Evolutionary conservation across 176 grass and related monocot species (phyloP).

Genomic region (Thalia dealbata): DNA sequence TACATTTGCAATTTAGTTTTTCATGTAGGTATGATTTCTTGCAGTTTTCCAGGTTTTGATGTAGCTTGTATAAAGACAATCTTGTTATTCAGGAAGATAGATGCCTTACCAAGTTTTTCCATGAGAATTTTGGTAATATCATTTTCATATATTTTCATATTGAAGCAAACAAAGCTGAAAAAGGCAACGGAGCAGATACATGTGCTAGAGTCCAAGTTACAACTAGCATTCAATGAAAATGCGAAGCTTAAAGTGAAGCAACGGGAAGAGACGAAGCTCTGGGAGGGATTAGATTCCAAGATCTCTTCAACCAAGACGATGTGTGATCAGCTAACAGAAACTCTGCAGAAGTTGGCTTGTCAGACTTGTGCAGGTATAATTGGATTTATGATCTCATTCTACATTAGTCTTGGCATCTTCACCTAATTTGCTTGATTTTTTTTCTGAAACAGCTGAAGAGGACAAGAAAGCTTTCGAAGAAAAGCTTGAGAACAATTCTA

Average conservation of each 20-base stretch:
- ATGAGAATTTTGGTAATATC: not conserved
- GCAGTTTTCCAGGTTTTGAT: not conserved
- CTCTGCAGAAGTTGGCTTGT: slow-evolving; percentile 53
- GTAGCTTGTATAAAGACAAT: not conserved
- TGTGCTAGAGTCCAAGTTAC: slow-evolving; percentile 68
- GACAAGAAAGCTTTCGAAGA: slow-evolving; percentile 63
- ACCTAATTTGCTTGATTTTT: slow-evolving; percentile 20
- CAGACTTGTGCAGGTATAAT: slow-evolving; percentile 63
- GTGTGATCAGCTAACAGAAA: slow-evolving; percentile 86
- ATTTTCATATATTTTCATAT: not conserved
- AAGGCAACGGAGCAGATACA: slow-evolving; percentile 76
- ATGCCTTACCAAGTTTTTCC: not conserved
- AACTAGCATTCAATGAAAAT: slow-evolving; percentile 79
- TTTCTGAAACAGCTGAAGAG: slow-evolving; percentile 56
- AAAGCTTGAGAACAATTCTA: slow-evolving; percentile 53
- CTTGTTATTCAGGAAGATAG: not conserved
- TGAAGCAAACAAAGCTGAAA: slow-evolving; percentile 66
- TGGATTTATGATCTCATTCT: not conserved
- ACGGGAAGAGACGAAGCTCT: slow-evolving; percentile 70
- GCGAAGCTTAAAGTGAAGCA: slow-evolving; percentile 81
- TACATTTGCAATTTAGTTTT: not conserved
- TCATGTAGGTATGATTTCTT: not conserved
- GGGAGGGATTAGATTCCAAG: slow-evolving; percentile 80
- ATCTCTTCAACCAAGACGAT: slow-evolving; percentile 68
- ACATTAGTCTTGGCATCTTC: slow-evolving; percentile 5